Evolutionary conservation across 345 rosid genomes (phyloP), one percentile per base, ranked within the genome.

Genomic region (Psidium guajava): DNA sequence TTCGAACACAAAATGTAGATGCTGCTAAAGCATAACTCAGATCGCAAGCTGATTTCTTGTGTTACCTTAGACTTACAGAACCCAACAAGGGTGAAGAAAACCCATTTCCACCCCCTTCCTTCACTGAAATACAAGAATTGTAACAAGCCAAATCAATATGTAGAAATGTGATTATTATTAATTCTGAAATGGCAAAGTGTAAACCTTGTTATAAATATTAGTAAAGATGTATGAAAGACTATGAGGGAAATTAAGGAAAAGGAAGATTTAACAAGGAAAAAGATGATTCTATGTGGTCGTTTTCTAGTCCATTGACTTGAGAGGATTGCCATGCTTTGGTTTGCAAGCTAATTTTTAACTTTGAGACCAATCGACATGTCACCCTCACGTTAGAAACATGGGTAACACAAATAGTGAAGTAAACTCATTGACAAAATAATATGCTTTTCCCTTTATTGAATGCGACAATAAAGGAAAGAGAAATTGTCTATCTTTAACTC

Each of bases 21-120:
- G 52, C 84, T 64, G 49, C 28, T 11, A 21, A 18, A 54, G 42
- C 42, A 64, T 8, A 18, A 49, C 0, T 10, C 28, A 49, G 28
- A 81, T 47, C 47, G 36, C 54, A 81, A 18, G 47, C 82, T 28
- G 42, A 53, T 28, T 82, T 24, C 81, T 47, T 32, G 64, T 51
- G 53, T 57, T 93, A 96, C 98, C 99, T 96, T 87, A 81, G 89
- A 91, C 59, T 84, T 85, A 87, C 47, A 87, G 87, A 90, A 91
- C 27, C 91, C 88, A 27, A 84, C 85, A 87, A 97, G 95, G 83
- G 92, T 92, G 50, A 98, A 98, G 85, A 97, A 97, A 82, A 92
- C 94, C 98, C 99, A 97, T 86, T 94, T 95, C 89, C 98, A 92
- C 85, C 99, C 90, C 83, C 95, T 95, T 81, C 96, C 99, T 93